phyloP scores from a whole-genome alignment of 1,284 basidiomycete species.

The Sanghuangporus weigelae region DNA sequence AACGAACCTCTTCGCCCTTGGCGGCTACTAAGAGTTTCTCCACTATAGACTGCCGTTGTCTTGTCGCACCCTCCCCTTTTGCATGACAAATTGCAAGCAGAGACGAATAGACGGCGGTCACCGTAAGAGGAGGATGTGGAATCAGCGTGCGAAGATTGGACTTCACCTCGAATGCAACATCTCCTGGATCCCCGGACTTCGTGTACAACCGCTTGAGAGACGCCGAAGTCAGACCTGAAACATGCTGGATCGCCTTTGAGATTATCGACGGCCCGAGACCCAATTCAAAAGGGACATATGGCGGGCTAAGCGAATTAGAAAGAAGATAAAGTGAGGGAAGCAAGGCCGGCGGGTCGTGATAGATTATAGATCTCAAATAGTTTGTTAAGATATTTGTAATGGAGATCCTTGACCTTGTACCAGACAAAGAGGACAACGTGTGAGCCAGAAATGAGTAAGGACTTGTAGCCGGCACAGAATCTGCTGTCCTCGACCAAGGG shows the following conservation, averaged over 20 bases:
- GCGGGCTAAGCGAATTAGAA: slow-evolving; percentile 81
- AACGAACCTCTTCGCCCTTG: slow-evolving; percentile 84
- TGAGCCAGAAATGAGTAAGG: slow-evolving; percentile 84
- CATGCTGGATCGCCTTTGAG: slow-evolving; percentile 75
- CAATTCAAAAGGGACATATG: slow-evolving; percentile 71
- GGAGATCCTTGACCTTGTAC: slow-evolving; percentile 77
- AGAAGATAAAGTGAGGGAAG: slow-evolving; percentile 84
- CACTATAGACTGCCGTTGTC: slow-evolving; percentile 74
- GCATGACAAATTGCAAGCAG: slow-evolving; percentile 60
- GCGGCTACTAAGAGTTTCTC: slow-evolving; percentile 81
- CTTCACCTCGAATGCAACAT: slow-evolving; percentile 83
- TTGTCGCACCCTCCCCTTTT: slow-evolving; percentile 72
- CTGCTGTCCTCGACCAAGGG: slow-evolving; percentile 6
- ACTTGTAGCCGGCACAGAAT: slow-evolving; percentile 30
- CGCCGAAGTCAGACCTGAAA: slow-evolving; percentile 70
- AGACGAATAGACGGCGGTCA: slow-evolving; percentile 59
- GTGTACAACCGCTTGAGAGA: slow-evolving; percentile 66
- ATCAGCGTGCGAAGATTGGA: slow-evolving; percentile 72
- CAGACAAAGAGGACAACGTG: slow-evolving; percentile 66
- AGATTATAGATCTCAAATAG: slow-evolving; percentile 63
- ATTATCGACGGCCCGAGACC: slow-evolving; percentile 76
- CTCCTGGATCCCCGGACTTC: slow-evolving; percentile 70
- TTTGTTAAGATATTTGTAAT: slow-evolving; percentile 84
- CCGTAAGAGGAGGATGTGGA: slow-evolving; percentile 64
- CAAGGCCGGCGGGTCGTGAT: slow-evolving; percentile 66